Base-by-base conservation (phyloP, 2,329 filamentous ascomycete species). In the Apiospora malaysiana region DNA sequence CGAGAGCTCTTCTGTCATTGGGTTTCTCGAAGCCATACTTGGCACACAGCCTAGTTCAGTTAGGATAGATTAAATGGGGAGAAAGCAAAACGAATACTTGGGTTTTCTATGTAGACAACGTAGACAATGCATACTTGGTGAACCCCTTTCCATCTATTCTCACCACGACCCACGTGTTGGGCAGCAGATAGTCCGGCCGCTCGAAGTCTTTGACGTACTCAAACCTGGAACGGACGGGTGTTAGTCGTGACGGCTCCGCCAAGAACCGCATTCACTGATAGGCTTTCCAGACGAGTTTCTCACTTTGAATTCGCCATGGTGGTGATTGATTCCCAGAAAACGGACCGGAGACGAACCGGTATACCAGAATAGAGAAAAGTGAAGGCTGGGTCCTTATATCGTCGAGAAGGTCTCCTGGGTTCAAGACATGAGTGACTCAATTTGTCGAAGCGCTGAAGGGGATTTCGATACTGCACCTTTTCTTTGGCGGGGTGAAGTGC, bases 181-280 rank as follows among this genome's bases (percentile, higher is more conserved):
- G 94, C 27, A 98, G 87, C 51, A 99, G 84, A 66, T 83, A 83
- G 79, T 98, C 94, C 8, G 91, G 84, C 78, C 93, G 93, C 86
- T 99, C 96, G 78, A 98, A 98, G 66, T 85, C 83, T 80, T 93
- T 94, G 74, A 98, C 95, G 82, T 99, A 99, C 84, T 97, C 95
- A 80, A 94, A 98, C 82, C 94, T 97, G 68, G 12, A 63, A 43
- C 9, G 4, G 23, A 67, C 14, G 8, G 73, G 45, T 72, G 73
- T 79, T 70, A 77, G 74, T 70, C 66, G 72, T 68, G 37, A 56
- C 27, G 32, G 56, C 21, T 40, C 6, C 40, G 56, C 56, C 56
- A 37, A 63, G 56, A 40, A 40, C 37, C 7, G 56, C 32, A 56
- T n/a, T 16, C 12, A 40, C 10, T 5, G n/a, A 21, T 40, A 6